phyloP scores from a whole-genome alignment of 2,329 filamentous ascomycete species.

The Ilyonectria destructans region DNA sequence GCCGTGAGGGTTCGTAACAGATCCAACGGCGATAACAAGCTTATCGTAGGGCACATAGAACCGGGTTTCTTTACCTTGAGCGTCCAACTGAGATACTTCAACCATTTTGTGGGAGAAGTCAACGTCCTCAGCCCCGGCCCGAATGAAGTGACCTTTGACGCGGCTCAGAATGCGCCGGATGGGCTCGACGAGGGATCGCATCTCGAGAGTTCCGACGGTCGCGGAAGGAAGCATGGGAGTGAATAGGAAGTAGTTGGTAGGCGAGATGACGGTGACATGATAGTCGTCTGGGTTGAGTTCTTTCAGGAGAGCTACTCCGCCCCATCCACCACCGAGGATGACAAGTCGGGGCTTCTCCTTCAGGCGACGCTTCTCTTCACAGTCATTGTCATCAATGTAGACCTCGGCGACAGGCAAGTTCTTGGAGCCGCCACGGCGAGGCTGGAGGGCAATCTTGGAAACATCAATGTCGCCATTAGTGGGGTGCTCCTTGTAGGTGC shows the following conservation, averaged over 20 bases:
- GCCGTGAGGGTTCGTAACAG: constrained; percentile 93
- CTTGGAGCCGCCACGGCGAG: constrained; percentile 90
- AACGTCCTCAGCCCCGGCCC: constrained; percentile 88
- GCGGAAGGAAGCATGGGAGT: constrained; percentile 98
- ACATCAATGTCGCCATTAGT: constrained; percentile 83
- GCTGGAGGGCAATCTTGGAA: constrained; percentile 86
- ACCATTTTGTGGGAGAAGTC: constrained; percentile 94
- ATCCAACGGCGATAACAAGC: constrained; percentile 92
- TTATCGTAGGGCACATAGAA: constrained; percentile 99
- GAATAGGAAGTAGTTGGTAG: constrained; percentile 97
- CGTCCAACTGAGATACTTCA: constrained; percentile 84
- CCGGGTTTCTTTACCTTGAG: constrained; percentile 79
- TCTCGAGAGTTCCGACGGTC: constrained; percentile 93
- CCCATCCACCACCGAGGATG: constrained; percentile 95
- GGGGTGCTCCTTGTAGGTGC: constrained; percentile 85
- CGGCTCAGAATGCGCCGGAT: constrained; percentile 86
- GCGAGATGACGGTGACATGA: constrained; percentile 95
- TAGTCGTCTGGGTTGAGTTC: constrained; percentile 92
- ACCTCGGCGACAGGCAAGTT: constrained; percentile 93
- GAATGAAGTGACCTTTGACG: constrained; percentile 90
- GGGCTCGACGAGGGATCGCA: constrained; percentile 93
- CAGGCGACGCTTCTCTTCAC: constrained; percentile 76
- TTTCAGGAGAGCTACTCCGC: constrained; percentile 92
- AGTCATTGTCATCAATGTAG: constrained; percentile 91
- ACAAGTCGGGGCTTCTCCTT: constrained; percentile 95